A percentile compares a stretch with the other conserved stretches of the same genome.
These are phyloP conservation scores for Tephrocybe sp. DNA, from an alignment of 768 basidiomycete species.

Conservation along the genomic window DNA sequence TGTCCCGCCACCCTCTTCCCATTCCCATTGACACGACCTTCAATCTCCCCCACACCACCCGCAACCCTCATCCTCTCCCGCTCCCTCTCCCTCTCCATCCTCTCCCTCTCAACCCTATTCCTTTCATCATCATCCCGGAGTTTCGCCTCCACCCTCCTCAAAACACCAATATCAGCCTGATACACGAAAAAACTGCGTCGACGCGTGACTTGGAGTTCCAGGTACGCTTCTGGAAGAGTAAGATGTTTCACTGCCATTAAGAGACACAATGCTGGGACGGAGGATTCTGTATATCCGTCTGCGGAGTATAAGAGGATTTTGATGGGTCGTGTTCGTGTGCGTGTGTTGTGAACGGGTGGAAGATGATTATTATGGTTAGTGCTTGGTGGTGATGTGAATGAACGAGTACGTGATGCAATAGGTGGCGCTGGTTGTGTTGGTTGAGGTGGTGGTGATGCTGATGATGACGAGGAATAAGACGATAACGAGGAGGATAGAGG, in stretches of 20 bases:
- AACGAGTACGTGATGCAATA: constrained; percentile 27
- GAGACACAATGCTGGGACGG: constrained; percentile 80
- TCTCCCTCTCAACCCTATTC: not conserved
- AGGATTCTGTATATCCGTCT: constrained; percentile 93
- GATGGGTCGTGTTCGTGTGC: constrained; percentile 54
- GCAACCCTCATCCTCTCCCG: constrained; percentile 8
- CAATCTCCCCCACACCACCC: constrained; percentile 8
- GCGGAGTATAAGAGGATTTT: constrained; percentile 80
- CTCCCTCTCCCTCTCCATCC: not conserved
- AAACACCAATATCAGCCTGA: constrained; percentile 68
- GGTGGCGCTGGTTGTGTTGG: constrained; percentile 2
- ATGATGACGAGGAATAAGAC: too few species aligned
- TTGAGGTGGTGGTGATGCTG: too few species aligned
- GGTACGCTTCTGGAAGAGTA: constrained; percentile 83
- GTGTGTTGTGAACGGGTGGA: too few species aligned
- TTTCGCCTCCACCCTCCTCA: constrained; percentile 65
- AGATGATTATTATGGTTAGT: constrained; percentile 14
- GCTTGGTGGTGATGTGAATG: constrained; percentile 30
- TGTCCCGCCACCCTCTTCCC: constrained; percentile 26
- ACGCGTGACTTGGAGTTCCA: constrained; percentile 82
- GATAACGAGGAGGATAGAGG: constrained; percentile 15
- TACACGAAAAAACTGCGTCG: constrained; percentile 91
- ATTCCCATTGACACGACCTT: constrained; percentile 23
- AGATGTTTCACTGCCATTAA: constrained; percentile 75
- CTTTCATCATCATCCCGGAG: constrained; percentile 39